Conservation (phyloP, 2,329 filamentous ascomycete genomes). For the Colletotrichum spinosum region DNA sequence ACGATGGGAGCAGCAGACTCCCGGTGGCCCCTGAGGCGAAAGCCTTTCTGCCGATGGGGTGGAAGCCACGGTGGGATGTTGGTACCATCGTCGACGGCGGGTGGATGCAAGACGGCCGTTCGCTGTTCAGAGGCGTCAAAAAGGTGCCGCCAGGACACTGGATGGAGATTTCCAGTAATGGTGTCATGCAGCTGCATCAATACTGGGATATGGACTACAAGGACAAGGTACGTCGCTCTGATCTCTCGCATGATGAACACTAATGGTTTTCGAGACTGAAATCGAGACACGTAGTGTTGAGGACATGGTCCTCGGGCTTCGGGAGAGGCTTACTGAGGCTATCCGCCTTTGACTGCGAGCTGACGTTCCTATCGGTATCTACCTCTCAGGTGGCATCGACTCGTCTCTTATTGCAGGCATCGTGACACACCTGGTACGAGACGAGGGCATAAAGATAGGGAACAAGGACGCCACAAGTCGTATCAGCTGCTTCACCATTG, state of each 20-base stretch:
- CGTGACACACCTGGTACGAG: conserved; percentile 59
- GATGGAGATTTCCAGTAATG: conserved; percentile 51
- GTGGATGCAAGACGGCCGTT: conserved; percentile 58
- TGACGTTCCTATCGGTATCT: conserved; percentile 68
- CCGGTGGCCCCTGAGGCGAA: conserved; percentile 65
- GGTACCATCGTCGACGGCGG: conserved; percentile 55
- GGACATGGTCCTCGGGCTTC: conserved; percentile 63
- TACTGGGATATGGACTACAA: conserved; percentile 67
- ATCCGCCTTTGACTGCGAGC: conserved; percentile 63
- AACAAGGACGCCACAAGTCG: conserved; percentile 43
- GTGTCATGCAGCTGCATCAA: conserved; percentile 49
- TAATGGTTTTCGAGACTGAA: conserved; percentile 39
- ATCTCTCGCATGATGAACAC: accelerated
- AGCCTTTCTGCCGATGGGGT: conserved; percentile 62
- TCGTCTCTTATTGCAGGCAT: conserved; percentile 68
- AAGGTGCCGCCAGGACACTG: conserved; percentile 58
- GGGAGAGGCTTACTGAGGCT: conserved; percentile 61
- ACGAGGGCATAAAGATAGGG: conserved; percentile 58
- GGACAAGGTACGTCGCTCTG: conserved; percentile 55
- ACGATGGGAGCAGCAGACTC: conserved; percentile 45
- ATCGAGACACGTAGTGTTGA: conserved; percentile 57
- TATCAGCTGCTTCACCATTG: conserved; percentile 58
- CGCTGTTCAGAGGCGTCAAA: conserved; percentile 60
- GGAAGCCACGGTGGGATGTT: conserved; percentile 66
- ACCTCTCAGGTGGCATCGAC: conserved; percentile 68